Percentiles rank a stretch among this genome's conserved stretches.
Conservation (phyloP, 441 rosid genomes). For the California macrophylla region DNA sequence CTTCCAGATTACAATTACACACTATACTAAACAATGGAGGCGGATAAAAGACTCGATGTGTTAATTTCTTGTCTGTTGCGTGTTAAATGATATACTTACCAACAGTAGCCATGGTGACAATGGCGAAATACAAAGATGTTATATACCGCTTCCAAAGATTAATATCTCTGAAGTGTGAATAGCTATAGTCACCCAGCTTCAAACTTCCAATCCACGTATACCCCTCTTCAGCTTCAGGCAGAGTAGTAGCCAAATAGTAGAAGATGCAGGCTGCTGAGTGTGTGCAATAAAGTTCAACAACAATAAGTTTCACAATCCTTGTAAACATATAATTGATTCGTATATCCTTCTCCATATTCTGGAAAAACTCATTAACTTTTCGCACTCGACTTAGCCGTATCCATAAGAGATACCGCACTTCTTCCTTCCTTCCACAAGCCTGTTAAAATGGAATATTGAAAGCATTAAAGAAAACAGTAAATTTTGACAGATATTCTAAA, state of each 20-base stretch:
- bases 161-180: slow-evolving; percentile 64
- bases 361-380: slow-evolving; percentile 50
- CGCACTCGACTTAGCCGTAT: slow-evolving; percentile 66
- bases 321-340: slow-evolving; percentile 79
- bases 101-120: slow-evolving; percentile 92
- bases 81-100: slow-evolving; percentile 38
- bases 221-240: slow-evolving; percentile 58
- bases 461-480: background rate
- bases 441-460: slow-evolving; percentile 22
- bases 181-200: slow-evolving; percentile 71
- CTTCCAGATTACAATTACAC: background rate
- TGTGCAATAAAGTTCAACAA: slow-evolving; percentile 80
- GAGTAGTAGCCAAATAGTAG: slow-evolving; percentile 81
- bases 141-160: slow-evolving; percentile 81
- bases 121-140: slow-evolving; percentile 81
- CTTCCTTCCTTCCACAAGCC: slow-evolving; percentile 60
- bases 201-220: slow-evolving; percentile 97
- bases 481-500: background rate
- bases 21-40: background rate
- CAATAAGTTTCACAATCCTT: slow-evolving; percentile 70
- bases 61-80: background rate
- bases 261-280: slow-evolving; percentile 96
- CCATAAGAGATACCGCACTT: slow-evolving; percentile 73
- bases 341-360: slow-evolving; percentile 64
- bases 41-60: background rate